Conservation (phyloP, 441 rosid species). For the Jatropha podagrica region DNA sequence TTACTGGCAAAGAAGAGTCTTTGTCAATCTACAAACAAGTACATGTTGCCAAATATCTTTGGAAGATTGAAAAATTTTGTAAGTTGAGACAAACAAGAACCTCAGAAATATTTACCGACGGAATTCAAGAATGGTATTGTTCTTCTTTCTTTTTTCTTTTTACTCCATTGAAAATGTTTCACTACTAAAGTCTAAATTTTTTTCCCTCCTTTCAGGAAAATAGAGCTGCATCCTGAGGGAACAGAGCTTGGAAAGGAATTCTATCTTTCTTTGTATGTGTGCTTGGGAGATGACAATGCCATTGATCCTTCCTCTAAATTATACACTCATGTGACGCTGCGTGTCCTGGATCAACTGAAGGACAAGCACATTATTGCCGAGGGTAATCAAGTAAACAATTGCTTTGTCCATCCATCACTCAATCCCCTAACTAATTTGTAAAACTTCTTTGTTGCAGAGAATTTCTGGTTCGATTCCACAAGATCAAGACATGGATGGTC, state of each 20-base stretch:
- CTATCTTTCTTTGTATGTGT: constrained; percentile 40
- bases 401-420: neutral
- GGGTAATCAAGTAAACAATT: constrained; percentile 32
- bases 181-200: no score
- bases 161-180: no score
- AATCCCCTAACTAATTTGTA: no score
- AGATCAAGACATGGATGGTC: constrained; percentile 12
- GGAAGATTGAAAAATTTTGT: constrained; percentile 42
- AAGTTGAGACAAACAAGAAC: neutral
- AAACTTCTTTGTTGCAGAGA: neutral
- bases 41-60: constrained; percentile 22
- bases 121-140: constrained; percentile 15
- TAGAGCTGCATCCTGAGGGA: constrained; percentile 40
- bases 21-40: constrained; percentile 42
- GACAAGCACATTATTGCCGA: constrained; percentile 41
- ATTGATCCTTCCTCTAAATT: constrained; percentile 31
- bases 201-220: constrained; percentile 29
- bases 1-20: constrained; percentile 52
- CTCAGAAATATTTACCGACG: neutral
- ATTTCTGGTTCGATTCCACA: constrained; percentile 18
- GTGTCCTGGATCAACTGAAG: constrained; percentile 37
- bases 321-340: constrained; percentile 35
- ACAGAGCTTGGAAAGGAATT: constrained; percentile 30
- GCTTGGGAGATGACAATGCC: constrained; percentile 25
- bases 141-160: neutral